phyloP scores from a whole-genome alignment of 306 rosid species.

The Biancaea sappan region DNA sequence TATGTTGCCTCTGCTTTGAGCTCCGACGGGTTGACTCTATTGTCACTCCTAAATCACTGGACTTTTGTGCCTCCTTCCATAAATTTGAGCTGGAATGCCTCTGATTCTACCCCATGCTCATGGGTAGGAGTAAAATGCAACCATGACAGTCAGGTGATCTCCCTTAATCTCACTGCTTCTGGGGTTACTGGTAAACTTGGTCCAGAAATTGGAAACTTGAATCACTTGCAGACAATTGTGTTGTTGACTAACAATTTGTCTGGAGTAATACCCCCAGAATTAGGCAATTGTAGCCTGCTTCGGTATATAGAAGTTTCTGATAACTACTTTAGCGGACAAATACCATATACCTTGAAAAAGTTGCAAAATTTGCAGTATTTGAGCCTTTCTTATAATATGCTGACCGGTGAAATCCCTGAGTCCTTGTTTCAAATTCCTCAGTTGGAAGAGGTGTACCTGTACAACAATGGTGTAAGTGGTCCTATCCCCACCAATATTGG shows the following conservation, averaged over 20 bases:
- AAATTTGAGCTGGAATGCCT: conserved; percentile 63
- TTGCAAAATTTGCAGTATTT: conserved; percentile 23
- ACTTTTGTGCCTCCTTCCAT: no score
- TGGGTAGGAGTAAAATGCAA: conserved; percentile 77
- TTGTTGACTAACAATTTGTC: conserved; percentile 38
- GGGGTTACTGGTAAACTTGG: conserved; percentile 58
- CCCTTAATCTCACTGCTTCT: conserved; percentile 51
- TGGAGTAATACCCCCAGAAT: conserved; percentile 42
- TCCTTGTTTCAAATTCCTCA: neutral
- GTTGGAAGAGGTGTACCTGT: neutral
- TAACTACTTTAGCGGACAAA: conserved; percentile 48
- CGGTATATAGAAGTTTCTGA: conserved; percentile 43
- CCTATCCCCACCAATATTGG: neutral
- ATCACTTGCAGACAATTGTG: conserved; percentile 43
- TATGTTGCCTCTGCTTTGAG: conserved; percentile 34
- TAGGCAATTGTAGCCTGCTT: conserved; percentile 53
- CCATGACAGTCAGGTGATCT: conserved; percentile 37
- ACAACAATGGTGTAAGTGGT: neutral
- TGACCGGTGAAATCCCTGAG: no score
- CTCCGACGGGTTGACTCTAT: conserved; percentile 57
- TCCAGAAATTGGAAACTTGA: conserved; percentile 51
- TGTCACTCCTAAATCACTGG: conserved; percentile 52
- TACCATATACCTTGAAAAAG: conserved; percentile 45
- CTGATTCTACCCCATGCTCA: conserved; percentile 68
- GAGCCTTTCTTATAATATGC: neutral